Evolutionary conservation across 208 protist species (phyloP).

Genomic region (Trypanosomatidae sp.): DNA sequence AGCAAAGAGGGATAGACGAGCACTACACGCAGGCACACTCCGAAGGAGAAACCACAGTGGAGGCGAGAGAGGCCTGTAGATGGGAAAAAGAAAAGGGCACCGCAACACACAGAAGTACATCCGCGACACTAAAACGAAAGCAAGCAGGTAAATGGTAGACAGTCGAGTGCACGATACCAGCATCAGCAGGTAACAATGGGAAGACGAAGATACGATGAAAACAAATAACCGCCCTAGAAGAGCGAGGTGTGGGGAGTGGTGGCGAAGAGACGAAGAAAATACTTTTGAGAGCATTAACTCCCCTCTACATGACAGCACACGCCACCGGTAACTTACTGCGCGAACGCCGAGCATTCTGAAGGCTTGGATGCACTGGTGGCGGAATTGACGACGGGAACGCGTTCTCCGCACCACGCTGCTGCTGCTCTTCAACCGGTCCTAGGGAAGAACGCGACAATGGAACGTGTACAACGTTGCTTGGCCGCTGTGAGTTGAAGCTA

Average conservation of each 20-base stretch:
- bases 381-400: not conserved
- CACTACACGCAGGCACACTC: constrained; percentile 19
- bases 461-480: not conserved
- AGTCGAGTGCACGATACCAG: not conserved
- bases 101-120: not conserved
- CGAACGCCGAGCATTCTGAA: not conserved
- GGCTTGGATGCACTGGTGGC: not conserved
- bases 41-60: constrained; percentile 23
- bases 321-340: not conserved
- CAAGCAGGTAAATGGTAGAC: not conserved
- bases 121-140: not conserved
- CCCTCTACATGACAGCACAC: constrained; percentile 2
- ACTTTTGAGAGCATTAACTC: no score
- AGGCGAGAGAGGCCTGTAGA: not conserved
- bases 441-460: no score
- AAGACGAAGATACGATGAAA: no score
- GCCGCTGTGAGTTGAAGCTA: not conserved
- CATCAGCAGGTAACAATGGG: not conserved
- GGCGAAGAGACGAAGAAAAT: not conserved
- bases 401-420: no score
- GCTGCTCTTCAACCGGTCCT: no score
- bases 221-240: not conserved
- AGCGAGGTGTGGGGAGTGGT: not conserved
- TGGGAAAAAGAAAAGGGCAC: constrained; percentile 5
- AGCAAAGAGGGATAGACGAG: not conserved